Evolutionary conservation across 768 basidiomycete species (phyloP).

Genomic region (Termitomyces sp.): DNA sequence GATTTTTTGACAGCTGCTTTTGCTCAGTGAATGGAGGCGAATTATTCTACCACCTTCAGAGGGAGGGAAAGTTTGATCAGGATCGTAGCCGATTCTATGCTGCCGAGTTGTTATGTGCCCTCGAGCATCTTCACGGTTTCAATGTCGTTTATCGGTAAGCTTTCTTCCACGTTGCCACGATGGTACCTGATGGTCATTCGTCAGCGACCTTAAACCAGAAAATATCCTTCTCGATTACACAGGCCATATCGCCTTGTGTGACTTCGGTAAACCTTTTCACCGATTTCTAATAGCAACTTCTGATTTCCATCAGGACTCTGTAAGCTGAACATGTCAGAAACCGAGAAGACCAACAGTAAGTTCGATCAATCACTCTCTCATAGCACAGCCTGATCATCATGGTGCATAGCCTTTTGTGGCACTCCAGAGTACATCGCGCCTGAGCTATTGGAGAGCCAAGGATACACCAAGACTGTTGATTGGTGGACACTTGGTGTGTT

Average conservation of each 20-base stretch:
- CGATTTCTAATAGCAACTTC: neutral
- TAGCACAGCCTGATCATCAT: slow-evolving; percentile 4
- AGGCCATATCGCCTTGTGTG: slow-evolving; percentile 95
- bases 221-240: slow-evolving; percentile 97
- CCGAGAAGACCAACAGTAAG: slow-evolving; percentile 94
- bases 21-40: slow-evolving; percentile 89
- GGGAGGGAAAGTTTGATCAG: slow-evolving; percentile 96
- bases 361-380: neutral
- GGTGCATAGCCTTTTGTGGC: slow-evolving; percentile 80
- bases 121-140: slow-evolving; percentile 95
- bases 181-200: neutral
- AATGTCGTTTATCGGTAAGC: slow-evolving; percentile 93
- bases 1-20: neutral
- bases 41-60: slow-evolving; percentile 94
- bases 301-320: slow-evolving; percentile 54
- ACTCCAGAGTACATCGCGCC: slow-evolving; percentile 99
- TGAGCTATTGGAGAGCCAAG: slow-evolving; percentile 92
- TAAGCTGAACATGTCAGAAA: slow-evolving; percentile 95
- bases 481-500: slow-evolving; percentile 99
- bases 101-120: slow-evolving; percentile 90
- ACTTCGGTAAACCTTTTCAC: slow-evolving; percentile 60
- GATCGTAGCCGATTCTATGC: slow-evolving; percentile 94
- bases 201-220: slow-evolving; percentile 92
- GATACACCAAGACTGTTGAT: slow-evolving; percentile 97
- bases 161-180: neutral